Evolutionary conservation across 306 rosid species (phyloP), one percentile per base, ranked within the genome.

Genomic region (Benincasa hispida): DNA sequence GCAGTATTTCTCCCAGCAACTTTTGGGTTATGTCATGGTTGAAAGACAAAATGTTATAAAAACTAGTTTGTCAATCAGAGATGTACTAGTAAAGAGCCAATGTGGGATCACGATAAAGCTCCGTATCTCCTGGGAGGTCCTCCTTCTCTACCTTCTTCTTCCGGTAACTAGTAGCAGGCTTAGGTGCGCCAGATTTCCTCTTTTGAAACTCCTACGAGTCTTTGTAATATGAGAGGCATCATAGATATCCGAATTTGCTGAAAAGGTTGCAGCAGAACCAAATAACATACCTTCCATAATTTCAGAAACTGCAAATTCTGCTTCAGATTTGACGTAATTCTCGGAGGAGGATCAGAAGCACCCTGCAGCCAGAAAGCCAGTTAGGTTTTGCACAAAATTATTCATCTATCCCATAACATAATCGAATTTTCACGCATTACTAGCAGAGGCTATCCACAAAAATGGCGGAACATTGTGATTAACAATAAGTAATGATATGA

Each of bases 141-240:
- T 85, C 92, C 83, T 90, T 93, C 63, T 84, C 87, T 37, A 84
- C 86, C 84, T 87, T 93, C 85, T 91, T 93, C 78, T 75, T 87
- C 76, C 97, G 89, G 86, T 93, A 93, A 76, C 96, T 88, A 69
- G 98, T 93, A 0, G 98, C 86, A 79, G 93, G 97, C 86, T 86
- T 86, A 8, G 90, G 86, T 42, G 59, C 72, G 70, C 83, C 78
- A 32, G 92, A 86, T 78, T 88, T 84, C 82, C 90, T 79, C 75
- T 75, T 84, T 82, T 91, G 97, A 75, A 85, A 88, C 12, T 90
- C 96, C 98, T 93, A 79, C 78, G 54, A 59, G 28, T 66, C 54
- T 70, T 56, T 75, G 32, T 27, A 74, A 74, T 30, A 54, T 83
- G 77, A 84, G 83, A 75, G 48, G 48, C 5, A 53, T 37, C 10